Base-by-base conservation (phyloP, 305 asterid genomes). In the Plantago rigida region DNA sequence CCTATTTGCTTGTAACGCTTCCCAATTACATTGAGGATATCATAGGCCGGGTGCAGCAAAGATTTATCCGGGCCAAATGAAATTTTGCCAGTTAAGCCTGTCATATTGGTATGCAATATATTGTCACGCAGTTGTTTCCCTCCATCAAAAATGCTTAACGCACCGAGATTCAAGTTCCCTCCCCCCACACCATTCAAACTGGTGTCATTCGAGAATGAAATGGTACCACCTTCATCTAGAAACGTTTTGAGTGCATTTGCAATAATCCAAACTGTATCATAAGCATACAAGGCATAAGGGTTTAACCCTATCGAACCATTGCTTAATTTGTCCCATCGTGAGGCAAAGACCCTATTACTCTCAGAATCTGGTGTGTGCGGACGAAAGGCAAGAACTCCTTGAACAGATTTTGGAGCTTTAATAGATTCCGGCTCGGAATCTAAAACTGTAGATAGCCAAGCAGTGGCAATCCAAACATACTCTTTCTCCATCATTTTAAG, bases 381-480 rank as follows among this genome's bases (percentile, higher is more conserved):
- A 3, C 96, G 87, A 44, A 89, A 74, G 0, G 87, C 66, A 51
- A 89, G 79, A 59, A 77, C 90, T 14, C 96, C 97, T 70, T 80
- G 87, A 22, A 87, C 59, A 39, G 94, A 69, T 51, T 61, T 73
- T 44, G 77, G 66, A 45, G 44, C 52, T 47, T 79, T 57, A 9
- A 59, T 65, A 55, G 78, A 41, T 65, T 67, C 50, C 13, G 77
- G 70, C 9, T 31, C 44, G 46, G 94, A 83, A 72, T 89, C 96
- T 44, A 87, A 59, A 4, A 75, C 81, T 8, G 87, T 77, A 8
- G 97, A 85, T 59, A 89, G 79, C 97, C 96, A 89, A 69, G 84
- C 29, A n/a, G 96, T 83, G 47, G 96, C 94, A 47, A 89, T 80
- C 97, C 96, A 89, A 41, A 87, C 96, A 62, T 87, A 87, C n/a